Percentiles rank a stretch among this genome's conserved stretches.
phyloP scores from a whole-genome alignment of 2,329 filamentous ascomycete species.

The Nemania sp. region DNA sequence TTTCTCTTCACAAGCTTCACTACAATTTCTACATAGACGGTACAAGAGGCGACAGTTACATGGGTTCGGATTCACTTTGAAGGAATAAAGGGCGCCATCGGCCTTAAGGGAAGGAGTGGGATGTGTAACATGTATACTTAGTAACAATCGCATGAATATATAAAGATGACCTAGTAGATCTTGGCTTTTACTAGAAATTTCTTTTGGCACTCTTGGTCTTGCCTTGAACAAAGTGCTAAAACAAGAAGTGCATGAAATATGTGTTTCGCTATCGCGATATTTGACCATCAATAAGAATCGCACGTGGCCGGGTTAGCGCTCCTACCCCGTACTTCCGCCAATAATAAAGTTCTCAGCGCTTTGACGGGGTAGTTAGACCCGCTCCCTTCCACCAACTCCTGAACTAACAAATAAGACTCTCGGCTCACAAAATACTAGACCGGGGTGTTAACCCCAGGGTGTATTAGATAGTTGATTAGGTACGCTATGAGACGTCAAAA shows the following conservation, averaged over 20 bases:
- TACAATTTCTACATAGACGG: too few relatives aligned
- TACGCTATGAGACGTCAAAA: constrained; percentile 21
- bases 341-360: background rate
- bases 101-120: background rate
- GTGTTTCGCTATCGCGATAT: background rate
- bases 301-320: constrained; percentile 2
- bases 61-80: background rate
- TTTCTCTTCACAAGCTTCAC: background rate
- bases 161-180: background rate
- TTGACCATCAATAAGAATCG: background rate
- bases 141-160: background rate
- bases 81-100: background rate
- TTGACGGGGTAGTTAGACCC: background rate
- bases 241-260: background rate
- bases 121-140: background rate
- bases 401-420: constrained; percentile 11
- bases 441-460: background rate
- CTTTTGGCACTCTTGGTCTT: background rate
- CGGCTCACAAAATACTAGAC: constrained; percentile 16
- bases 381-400: constrained; percentile 6
- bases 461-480: background rate
- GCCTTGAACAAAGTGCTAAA: background rate
- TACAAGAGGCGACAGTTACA: background rate
- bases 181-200: background rate
- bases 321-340: constrained; percentile 7